Percentiles rank a stretch among this genome's conserved stretches.
Evolutionary conservation across 345 rosid genomes (phyloP).

Genomic region (Lumnitzera littorea): DNA sequence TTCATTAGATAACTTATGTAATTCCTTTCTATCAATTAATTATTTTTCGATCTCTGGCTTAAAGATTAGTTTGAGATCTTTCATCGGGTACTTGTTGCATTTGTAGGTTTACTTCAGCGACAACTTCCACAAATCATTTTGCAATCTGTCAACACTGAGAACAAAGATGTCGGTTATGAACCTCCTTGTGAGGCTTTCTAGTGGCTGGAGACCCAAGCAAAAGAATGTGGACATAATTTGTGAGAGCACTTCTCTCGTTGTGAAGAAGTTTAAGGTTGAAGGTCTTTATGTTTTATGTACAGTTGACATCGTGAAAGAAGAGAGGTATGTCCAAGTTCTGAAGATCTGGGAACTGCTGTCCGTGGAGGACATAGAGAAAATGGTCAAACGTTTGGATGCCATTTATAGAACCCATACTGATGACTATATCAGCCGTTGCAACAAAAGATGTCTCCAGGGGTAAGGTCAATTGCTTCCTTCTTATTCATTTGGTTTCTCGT

Average conservation of each 20-base stretch:
- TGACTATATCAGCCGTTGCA: constrained; percentile 36
- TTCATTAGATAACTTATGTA: not conserved
- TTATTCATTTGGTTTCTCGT: too few species aligned
- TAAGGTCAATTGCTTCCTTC: constrained; percentile 9
- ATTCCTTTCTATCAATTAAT: not conserved
- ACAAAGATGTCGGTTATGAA: constrained; percentile 19
- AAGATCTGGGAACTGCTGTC: constrained; percentile 54
- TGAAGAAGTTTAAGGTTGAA: constrained; percentile 39
- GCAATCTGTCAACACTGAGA: constrained; percentile 22
- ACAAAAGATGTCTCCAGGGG: constrained; percentile 43
- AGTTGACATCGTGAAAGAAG: constrained; percentile 29
- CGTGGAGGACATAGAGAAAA: constrained; percentile 23
- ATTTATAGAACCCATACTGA: constrained; percentile 27
- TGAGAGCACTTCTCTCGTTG: constrained; percentile 23
- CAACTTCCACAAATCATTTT: constrained; percentile 37
- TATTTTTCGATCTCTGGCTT: not conserved
- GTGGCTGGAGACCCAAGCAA: constrained; percentile 50
- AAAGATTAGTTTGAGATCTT: not conserved
- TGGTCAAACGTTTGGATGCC: constrained; percentile 35
- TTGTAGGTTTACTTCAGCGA: constrained; percentile 47
- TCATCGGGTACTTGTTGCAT: not conserved
- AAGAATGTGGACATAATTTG: constrained; percentile 21
- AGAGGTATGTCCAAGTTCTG: constrained; percentile 29
- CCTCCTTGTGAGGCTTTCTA: constrained; percentile 26
- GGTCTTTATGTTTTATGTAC: constrained; percentile 32